phyloP scores from a whole-genome alignment of 75 land plant genomes.

The Cunninghamia lanceolata region DNA sequence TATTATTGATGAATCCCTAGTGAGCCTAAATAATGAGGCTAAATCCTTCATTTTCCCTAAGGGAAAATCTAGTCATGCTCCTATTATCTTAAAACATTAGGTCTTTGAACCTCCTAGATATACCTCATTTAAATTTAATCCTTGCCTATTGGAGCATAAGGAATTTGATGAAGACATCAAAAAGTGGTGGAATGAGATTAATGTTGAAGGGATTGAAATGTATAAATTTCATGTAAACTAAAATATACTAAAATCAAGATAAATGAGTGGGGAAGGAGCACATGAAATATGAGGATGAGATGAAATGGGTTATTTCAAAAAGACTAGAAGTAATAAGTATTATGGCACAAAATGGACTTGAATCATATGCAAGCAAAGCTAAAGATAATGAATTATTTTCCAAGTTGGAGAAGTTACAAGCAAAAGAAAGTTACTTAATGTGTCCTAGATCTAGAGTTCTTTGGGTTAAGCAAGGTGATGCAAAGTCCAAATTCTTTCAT shows the following conservation, averaged over 20 bases:
- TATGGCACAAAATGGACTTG: not conserved
- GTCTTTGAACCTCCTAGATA: too few species aligned
- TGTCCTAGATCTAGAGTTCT: not conserved
- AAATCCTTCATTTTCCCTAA: too few species aligned
- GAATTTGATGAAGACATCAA: too few species aligned
- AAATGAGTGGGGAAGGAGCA: not conserved
- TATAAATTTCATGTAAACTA: not conserved
- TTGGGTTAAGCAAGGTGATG: not conserved
- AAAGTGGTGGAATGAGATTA: not conserved
- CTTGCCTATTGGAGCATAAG: too few species aligned
- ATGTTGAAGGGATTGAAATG: not conserved
- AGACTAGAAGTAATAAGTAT: not conserved
- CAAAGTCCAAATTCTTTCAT: not conserved
- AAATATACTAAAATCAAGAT: not conserved
- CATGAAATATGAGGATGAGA: not conserved
- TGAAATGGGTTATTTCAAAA: too few species aligned
- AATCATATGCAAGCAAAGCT: not conserved
- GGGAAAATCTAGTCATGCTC: too few species aligned
- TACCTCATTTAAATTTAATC: too few species aligned
- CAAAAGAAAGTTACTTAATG: not conserved
- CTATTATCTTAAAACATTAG: too few species aligned
- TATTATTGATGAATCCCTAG: too few species aligned
- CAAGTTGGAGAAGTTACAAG: too few species aligned
- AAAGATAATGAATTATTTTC: not conserved
- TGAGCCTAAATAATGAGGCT: too few species aligned